Conservation (phyloP, 768 basidiomycete species). For the Krasilnikovozyma curviuscula region DNA sequence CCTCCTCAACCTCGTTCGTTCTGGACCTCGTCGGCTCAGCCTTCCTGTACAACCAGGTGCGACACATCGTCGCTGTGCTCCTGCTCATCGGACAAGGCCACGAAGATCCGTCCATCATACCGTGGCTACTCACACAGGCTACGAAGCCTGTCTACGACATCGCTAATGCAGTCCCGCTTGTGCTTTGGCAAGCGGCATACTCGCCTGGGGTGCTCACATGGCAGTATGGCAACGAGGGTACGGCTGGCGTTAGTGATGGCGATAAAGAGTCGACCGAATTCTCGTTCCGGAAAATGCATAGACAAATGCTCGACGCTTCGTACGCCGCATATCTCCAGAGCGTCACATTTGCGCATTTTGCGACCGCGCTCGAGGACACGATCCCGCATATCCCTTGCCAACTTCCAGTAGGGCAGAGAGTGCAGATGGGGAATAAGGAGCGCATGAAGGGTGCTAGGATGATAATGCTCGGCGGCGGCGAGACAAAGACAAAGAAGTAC, state of each 20-base stretch:
- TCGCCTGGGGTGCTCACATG: slow-evolving; percentile 40
- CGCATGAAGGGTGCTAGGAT: neutral
- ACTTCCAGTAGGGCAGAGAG: slow-evolving; percentile 28
- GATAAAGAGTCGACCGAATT: slow-evolving; percentile 4
- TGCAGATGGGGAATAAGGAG: neutral
- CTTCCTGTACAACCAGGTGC: slow-evolving; percentile 87
- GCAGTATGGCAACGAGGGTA: slow-evolving; percentile 36
- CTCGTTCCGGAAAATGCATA: neutral
- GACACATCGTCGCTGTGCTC: slow-evolving; percentile 79
- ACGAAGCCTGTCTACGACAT: slow-evolving; percentile 80
- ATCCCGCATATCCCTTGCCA: slow-evolving; percentile 27
- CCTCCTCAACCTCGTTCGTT: too few relatives aligned
- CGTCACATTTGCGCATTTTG: too few relatives aligned
- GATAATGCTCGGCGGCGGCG: slow-evolving; percentile 7
- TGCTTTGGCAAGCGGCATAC: slow-evolving; percentile 81
- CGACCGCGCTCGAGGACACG: too few relatives aligned
- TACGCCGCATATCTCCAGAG: too few relatives aligned
- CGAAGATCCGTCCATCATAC: slow-evolving; percentile 51
- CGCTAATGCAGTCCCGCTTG: slow-evolving; percentile 74
- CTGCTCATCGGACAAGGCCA: slow-evolving; percentile 70
- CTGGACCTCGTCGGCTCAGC: slow-evolving; percentile 72
- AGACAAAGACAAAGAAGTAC: slow-evolving; percentile 39
- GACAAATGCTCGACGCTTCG: neutral
- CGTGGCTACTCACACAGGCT: slow-evolving; percentile 42
- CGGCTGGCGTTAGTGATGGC: neutral